Evolutionary conservation across 495 filamentous ascomycete species (phyloP).

Genomic region (Trichoderma asperelloides): DNA sequence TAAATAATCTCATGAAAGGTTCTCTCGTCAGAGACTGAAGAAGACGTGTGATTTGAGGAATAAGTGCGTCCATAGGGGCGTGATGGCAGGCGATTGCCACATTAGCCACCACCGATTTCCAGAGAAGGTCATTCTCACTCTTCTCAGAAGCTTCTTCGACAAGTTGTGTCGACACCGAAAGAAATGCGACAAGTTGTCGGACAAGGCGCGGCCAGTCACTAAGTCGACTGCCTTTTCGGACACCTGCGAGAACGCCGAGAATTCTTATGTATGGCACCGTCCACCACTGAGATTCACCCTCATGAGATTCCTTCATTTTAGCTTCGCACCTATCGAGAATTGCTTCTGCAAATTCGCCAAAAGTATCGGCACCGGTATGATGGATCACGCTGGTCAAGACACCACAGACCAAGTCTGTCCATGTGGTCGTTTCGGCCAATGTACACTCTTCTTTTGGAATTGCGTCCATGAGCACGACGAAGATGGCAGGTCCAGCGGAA

Average conservation of each 20-base stretch:
- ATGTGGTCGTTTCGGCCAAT: slow-evolving; percentile 23
- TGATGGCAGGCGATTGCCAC: slow-evolving; percentile 61
- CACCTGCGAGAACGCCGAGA: slow-evolving; percentile 59
- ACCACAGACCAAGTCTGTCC: slow-evolving; percentile 61
- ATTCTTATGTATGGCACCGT: slow-evolving; percentile 48
- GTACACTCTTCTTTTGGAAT: slow-evolving; percentile 42
- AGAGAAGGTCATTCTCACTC: slow-evolving; percentile 37
- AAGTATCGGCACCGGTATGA: slow-evolving; percentile 63
- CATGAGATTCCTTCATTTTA: slow-evolving; percentile 23
- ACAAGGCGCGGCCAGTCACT: slow-evolving; percentile 61
- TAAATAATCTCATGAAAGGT: slow-evolving; percentile 57
- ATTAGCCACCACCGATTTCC: slow-evolving; percentile 49
- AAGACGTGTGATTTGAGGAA: slow-evolving; percentile 55
- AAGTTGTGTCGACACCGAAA: slow-evolving; percentile 20
- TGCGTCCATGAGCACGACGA: slow-evolving; percentile 49
- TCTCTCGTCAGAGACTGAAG: slow-evolving; percentile 56
- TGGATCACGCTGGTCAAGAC: slow-evolving; percentile 73
- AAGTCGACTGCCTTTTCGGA: slow-evolving; percentile 69
- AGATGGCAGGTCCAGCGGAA: slow-evolving; percentile 65
- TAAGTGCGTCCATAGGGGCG: slow-evolving; percentile 70
- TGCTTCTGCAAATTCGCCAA: slow-evolving; percentile 50
- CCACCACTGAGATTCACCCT: slow-evolving; percentile 23
- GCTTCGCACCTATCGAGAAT: slow-evolving; percentile 43
- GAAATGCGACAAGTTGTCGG: slow-evolving; percentile 43
- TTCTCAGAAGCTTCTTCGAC: slow-evolving; percentile 27